Conservation (phyloP, 139 green algal genomes). For the Asterochloris erici region DNA sequence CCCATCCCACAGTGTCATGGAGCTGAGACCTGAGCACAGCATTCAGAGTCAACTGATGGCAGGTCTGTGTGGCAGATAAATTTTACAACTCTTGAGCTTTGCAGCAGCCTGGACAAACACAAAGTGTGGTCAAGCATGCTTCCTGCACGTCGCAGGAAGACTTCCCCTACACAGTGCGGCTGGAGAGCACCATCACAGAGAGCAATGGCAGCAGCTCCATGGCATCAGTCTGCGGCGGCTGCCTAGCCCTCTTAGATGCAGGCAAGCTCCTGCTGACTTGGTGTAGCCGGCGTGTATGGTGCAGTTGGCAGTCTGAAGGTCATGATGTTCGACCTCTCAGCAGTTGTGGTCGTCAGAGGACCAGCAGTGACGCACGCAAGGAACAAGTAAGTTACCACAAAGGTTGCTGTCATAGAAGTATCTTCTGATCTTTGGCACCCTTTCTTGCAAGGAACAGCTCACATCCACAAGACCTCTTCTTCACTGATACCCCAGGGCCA, state of each 20-base stretch:
- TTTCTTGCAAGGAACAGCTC: too few relatives aligned
- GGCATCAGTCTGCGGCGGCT: constrained; percentile 95
- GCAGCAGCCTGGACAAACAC: neutral
- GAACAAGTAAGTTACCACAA: too few relatives aligned
- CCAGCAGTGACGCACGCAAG: too few relatives aligned
- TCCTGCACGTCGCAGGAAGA: constrained; percentile 20
- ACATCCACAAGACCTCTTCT: too few relatives aligned
- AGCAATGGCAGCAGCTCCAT: constrained; percentile 95
- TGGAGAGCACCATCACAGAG: constrained; percentile 97
- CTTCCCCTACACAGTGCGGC: constrained; percentile 74
- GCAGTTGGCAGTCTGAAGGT: neutral
- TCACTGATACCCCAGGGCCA: too few relatives aligned
- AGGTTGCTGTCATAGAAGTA: too few relatives aligned
- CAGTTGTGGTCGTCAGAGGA: neutral
- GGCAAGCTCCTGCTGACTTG: constrained; percentile 31
- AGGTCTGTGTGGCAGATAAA: neutral
- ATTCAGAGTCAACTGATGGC: neutral
- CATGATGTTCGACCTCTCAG: neutral
- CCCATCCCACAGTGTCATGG: neutral
- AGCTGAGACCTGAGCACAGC: neutral
- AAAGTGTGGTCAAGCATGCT: neutral
- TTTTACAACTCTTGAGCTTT: neutral
- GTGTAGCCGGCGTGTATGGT: neutral
- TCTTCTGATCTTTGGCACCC: too few relatives aligned
- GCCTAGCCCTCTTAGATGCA: constrained; percentile 89